phyloP scores from a whole-genome alignment of 1,284 basidiomycete species.

The Xanthoconium separans region DNA sequence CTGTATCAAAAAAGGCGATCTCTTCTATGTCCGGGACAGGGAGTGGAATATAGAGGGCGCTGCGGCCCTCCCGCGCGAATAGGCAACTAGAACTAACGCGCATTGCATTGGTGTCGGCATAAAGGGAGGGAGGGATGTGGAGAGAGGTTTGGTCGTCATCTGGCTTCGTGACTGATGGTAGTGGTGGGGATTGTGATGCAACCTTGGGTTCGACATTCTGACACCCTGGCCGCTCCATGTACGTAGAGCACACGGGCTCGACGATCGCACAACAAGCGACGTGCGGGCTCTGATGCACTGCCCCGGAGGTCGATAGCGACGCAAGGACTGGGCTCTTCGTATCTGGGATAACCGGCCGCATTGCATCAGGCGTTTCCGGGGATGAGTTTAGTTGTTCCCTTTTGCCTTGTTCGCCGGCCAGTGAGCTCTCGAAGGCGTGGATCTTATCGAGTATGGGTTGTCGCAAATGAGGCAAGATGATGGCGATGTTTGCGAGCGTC shows the following conservation, averaged over 20 bases:
- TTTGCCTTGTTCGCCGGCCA: not conserved
- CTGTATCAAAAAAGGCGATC: constrained; percentile 17
- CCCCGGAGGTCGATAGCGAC: not conserved
- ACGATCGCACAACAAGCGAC: not conserved
- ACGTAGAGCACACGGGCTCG: not conserved
- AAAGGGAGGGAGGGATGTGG: not conserved
- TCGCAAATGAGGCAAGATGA: constrained; percentile 26
- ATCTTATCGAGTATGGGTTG: constrained; percentile 20
- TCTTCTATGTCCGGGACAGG: constrained; percentile 18
- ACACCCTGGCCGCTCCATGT: not conserved
- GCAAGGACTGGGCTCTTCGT: not conserved
- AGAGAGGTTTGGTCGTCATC: not conserved
- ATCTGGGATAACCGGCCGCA: not conserved
- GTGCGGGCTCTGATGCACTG: not conserved
- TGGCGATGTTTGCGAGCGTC: constrained; percentile 27
- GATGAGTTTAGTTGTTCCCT: not conserved
- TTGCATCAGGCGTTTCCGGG: not conserved
- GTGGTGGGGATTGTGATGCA: not conserved
- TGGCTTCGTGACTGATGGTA: not conserved
- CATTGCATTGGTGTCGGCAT: not conserved
- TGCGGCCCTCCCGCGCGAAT: constrained; percentile 4
- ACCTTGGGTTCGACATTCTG: constrained; percentile 1
- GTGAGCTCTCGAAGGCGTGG: not conserved
- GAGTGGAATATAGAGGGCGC: constrained; percentile 15
- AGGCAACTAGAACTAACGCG: not conserved